These are phyloP conservation scores for Eutrema japonicum DNA, from an alignment of 345 rosid genomes.

Conservation along the genomic window DNA sequence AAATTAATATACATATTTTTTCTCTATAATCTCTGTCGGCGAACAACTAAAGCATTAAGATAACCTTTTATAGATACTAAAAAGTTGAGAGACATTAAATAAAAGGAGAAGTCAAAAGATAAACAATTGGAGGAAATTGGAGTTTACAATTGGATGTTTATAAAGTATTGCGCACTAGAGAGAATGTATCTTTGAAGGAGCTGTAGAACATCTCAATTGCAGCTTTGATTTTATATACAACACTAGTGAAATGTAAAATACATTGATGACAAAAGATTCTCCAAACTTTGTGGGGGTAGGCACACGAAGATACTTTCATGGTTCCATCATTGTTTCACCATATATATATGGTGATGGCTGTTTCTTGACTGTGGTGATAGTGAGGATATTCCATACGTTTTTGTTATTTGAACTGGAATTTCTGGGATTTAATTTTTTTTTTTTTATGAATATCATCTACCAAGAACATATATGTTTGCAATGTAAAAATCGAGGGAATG, in stretches of 20 bases:
- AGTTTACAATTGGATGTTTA: slow-evolving; percentile 5
- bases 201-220: slow-evolving; percentile 10
- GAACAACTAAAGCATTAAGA: too few relatives aligned
- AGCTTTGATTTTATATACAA: slow-evolving; percentile 16
- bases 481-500: too few relatives aligned
- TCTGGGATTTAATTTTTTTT: neutral
- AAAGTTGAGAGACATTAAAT: neutral
- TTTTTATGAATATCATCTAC: too few relatives aligned
- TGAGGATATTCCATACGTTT: neutral
- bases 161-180: slow-evolving; percentile 8
- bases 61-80: neutral
- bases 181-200: slow-evolving; percentile 1
- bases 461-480: too few relatives aligned
- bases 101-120: neutral
- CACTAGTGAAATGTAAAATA: slow-evolving; percentile 10
- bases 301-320: slow-evolving; percentile 23
- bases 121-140: neutral
- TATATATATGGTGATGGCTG: neutral
- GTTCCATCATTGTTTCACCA: slow-evolving; percentile 11
- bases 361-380: neutral
- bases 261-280: slow-evolving; percentile 20
- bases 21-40: too few relatives aligned
- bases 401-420: neutral
- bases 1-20: too few relatives aligned
- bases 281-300: slow-evolving; percentile 29